Conservation (phyloP, 2,329 filamentous ascomycete species). For the Cladophialophora immunda region DNA sequence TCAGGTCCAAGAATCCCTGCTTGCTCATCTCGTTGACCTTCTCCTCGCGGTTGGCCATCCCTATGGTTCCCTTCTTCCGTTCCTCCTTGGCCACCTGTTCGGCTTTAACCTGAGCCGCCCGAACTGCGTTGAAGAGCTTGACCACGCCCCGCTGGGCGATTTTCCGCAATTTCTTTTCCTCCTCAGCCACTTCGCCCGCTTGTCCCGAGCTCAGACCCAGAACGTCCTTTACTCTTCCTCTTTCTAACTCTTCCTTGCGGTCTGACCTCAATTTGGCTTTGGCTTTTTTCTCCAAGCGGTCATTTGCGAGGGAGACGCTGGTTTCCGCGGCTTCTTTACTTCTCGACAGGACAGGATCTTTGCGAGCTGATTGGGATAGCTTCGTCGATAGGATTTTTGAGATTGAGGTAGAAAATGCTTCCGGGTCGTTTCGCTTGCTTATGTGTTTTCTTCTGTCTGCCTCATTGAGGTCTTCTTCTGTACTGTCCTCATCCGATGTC, state of each 20-base stretch:
- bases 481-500: slow-evolving; percentile 44
- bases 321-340: slow-evolving; percentile 77
- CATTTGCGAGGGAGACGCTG: slow-evolving; percentile 75
- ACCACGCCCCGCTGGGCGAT: slow-evolving; percentile 93
- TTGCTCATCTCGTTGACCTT: slow-evolving; percentile 96
- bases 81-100: slow-evolving; percentile 74
- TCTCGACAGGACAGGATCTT: slow-evolving; percentile 90
- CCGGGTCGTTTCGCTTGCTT: slow-evolving; percentile 86
- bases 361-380: slow-evolving; percentile 79
- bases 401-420: slow-evolving; percentile 90
- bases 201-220: slow-evolving; percentile 68
- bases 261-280: slow-evolving; percentile 80
- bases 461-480: slow-evolving; percentile 48
- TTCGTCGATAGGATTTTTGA: slow-evolving; percentile 93
- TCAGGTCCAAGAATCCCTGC: slow-evolving; percentile 93
- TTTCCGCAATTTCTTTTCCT: slow-evolving; percentile 83
- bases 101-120: slow-evolving; percentile 89
- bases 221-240: slow-evolving; percentile 88
- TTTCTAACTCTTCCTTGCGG: slow-evolving; percentile 80
- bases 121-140: slow-evolving; percentile 94
- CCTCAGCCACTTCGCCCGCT: slow-evolving; percentile 66
- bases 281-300: slow-evolving; percentile 82
- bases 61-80: slow-evolving; percentile 77
- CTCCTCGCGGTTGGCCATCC: slow-evolving; percentile 81
- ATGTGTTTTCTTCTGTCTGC: slow-evolving; percentile 48